Base-by-base conservation (phyloP, 495 filamentous ascomycete genomes). In the Aspergillus incahuasiensis region DNA sequence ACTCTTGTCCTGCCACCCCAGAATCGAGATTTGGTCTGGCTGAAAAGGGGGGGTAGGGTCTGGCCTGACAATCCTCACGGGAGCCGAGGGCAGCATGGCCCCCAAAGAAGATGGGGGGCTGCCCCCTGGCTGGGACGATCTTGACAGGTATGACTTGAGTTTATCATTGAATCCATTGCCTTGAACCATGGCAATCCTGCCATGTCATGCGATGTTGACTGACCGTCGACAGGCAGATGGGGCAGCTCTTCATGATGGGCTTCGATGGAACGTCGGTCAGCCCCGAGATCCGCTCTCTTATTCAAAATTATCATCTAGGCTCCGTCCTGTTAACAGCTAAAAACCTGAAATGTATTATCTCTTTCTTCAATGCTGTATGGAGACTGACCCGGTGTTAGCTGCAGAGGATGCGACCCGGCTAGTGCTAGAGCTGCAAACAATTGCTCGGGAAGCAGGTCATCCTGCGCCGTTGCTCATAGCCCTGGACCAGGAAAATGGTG, bases 231-330 rank as follows among this genome's bases (percentile, higher is more conserved):
- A 78, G 75, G 67, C 74, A 77, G 64, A 88, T 92, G 79, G 91
- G 91, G 52, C 90, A 95, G 79, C 83, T 95, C 71, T 86, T 95
- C 73, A 92, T 95, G 80, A 92, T 95, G 89, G 91, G 90, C 68
- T 96, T 91, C 76, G 90, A 96, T 79, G 90, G 90, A 54, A 92
- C 90, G 43, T 81, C 88, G 61, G 86, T 95, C 54, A 94, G 87
- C 22, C 86, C 87, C 45, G 88, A 91, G 71, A 94, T 96, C 61
- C 85, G 84, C 61, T 82, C 82, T 35, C 81, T 96, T 57, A 95
- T 96, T 61, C 84, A 90, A 65, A 79, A 92, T 57, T 88, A 95
- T 62, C 86, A 95, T 61, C 65, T 96, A 11, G 91, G 88, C 16
- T 86, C 85, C n/a, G 83, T 96, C 57, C 75, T 96, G 42, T 73